Base-by-base conservation (phyloP, 495 filamentous ascomycete genomes). In the Apiosordaria backusii region DNA sequence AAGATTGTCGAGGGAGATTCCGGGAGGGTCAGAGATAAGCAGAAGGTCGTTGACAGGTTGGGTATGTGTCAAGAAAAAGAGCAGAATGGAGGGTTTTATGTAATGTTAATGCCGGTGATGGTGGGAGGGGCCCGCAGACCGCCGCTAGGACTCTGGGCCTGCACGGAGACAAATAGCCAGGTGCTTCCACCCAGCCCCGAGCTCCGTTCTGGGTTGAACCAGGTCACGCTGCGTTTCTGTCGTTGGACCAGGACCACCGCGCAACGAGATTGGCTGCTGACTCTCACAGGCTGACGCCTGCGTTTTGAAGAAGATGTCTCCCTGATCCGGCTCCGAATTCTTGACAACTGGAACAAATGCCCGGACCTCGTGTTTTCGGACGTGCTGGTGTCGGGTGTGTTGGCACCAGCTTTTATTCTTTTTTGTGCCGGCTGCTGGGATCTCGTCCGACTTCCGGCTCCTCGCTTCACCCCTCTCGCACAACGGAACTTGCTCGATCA, bases 11-110 rank as follows among this genome's bases (percentile, higher is more conserved):
- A 74, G 66, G 64, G 70, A 65, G 67, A 70, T 71, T 73, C 67
- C 60, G 74, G 72, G 68, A 71, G 67, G 67, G 70, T 67, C 69
- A 73, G 74, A 75, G 77, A 81, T 79, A 80, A 81, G 76, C 67
- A 71, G 74, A 72, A 69, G 72, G 76, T 73, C 74, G 71, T 63
- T 79, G 75, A 75, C 75, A 82, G 74, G 77, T 76, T 79, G 72
- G 69, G 71, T 72, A 77, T 76, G 79, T 75, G 79, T 80, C 80
- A 79, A 77, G 73, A 68, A 76, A n/a, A 78, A 78, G 73, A 75
- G 76, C 74, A 78, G 75, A 78, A 73, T 73, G 74, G 74, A 78
- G 77, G 78, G 76, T 82, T 82, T 83, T 82, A 83, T 82, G 81
- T 83, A 83, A 83, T 80, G 80, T 76, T 77, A 83, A 82, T 80